Conservation (phyloP, 352 stramenopile species). For the Pythium periplocum region DNA sequence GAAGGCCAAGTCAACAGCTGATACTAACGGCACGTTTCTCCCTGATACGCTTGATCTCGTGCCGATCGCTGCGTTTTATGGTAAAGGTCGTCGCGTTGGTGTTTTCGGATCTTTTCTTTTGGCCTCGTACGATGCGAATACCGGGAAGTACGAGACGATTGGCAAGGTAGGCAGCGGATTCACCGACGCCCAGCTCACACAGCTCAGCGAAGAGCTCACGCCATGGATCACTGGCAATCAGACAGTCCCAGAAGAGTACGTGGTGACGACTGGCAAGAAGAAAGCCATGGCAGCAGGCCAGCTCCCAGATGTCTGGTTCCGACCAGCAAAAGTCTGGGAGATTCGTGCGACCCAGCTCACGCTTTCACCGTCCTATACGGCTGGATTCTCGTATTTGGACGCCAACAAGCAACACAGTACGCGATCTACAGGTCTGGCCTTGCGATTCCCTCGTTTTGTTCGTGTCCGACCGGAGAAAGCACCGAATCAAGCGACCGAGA, state of each 20-base stretch:
- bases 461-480: constrained; percentile 95
- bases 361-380: constrained; percentile 93
- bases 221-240: too few species aligned
- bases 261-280: neutral
- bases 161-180: constrained; percentile 97
- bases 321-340: constrained; percentile 95
- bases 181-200: constrained; percentile 91
- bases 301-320: constrained; percentile 92
- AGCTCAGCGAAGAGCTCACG: constrained; percentile 46
- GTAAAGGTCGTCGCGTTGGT: constrained; percentile 92
- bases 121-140: constrained; percentile 93
- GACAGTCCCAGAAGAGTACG: neutral
- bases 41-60: constrained; percentile 96
- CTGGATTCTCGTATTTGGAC: constrained; percentile 38
- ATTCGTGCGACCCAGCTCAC: constrained; percentile 98
- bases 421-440: constrained; percentile 83
- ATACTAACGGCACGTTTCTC: constrained; percentile 49
- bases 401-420: constrained; percentile 6
- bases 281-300: constrained; percentile 12
- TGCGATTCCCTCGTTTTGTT: constrained; percentile 99
- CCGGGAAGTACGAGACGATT: constrained; percentile 93
- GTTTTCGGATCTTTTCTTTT: constrained; percentile 98
- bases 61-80: constrained; percentile 97
- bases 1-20: constrained; percentile 2
- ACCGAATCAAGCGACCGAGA: constrained; percentile 91